Percentiles rank a stretch among this genome's conserved stretches.
Evolutionary conservation across 164 flowering plant genomes (phyloP).

Genomic region (Magnolia officinalis): DNA sequence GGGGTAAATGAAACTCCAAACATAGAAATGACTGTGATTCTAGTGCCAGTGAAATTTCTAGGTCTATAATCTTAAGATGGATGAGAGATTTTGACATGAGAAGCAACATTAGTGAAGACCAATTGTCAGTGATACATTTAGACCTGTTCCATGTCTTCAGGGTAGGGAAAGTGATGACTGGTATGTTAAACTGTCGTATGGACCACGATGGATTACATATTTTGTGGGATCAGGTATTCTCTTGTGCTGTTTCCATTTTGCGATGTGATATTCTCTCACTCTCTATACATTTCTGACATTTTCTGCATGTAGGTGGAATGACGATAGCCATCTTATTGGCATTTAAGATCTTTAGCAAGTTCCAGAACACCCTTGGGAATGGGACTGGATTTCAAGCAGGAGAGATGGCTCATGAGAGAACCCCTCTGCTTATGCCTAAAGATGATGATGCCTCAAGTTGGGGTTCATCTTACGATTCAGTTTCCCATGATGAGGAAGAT

Average conservation of each 20-base stretch:
- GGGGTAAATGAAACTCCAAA: background rate
- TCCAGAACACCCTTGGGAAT: slow-evolving; percentile 27
- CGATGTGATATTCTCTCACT: background rate
- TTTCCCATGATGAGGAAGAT: slow-evolving; percentile 58
- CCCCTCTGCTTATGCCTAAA: slow-evolving; percentile 55
- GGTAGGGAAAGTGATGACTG: slow-evolving; percentile 28
- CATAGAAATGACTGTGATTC: background rate
- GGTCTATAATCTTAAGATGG: no score
- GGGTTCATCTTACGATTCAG: slow-evolving; percentile 76
- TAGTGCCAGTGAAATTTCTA: no score
- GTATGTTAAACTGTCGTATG: slow-evolving; percentile 61
- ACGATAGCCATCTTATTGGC: slow-evolving; percentile 40
- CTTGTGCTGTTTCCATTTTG: background rate
- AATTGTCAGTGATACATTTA: background rate
- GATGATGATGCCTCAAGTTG: slow-evolving; percentile 68
- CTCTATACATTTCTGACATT: background rate
- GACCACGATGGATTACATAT: slow-evolving; percentile 75
- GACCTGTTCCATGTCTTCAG: slow-evolving; percentile 16
- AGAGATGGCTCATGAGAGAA: slow-evolving; percentile 36
- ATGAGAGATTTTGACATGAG: no score
- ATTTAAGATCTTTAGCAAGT: slow-evolving; percentile 39
- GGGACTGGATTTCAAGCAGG: slow-evolving; percentile 18
- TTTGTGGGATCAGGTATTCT: slow-evolving; percentile 41
- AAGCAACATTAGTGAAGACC: background rate
- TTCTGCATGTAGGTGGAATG: slow-evolving; percentile 45